Conservation (phyloP, 106 monocot species). For the Iris macrosiphon region DNA sequence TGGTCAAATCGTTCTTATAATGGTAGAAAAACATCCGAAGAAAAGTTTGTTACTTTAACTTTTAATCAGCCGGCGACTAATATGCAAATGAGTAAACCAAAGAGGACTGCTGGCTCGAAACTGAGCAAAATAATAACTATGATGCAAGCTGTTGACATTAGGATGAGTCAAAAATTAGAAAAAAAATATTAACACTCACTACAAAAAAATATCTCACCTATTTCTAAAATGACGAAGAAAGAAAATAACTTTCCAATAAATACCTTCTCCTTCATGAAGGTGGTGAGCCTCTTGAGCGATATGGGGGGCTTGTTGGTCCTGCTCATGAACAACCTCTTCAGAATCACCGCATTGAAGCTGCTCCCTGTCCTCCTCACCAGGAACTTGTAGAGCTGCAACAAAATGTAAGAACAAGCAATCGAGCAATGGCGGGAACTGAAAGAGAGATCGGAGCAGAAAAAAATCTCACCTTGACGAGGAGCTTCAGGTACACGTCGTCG, state of each 20-base stretch:
- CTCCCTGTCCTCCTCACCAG: slow-evolving; percentile 72
- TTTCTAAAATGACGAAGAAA: too few relatives aligned
- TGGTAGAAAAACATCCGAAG: too few relatives aligned
- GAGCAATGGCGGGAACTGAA: background rate
- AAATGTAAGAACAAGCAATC: background rate
- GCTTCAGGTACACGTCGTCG: slow-evolving; percentile 92
- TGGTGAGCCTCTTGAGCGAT: slow-evolving; percentile 55
- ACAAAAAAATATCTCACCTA: too few relatives aligned
- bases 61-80: too few relatives aligned
- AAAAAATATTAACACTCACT: too few relatives aligned
- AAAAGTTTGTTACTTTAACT: too few relatives aligned
- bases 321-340: slow-evolving; percentile 87
- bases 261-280: slow-evolving; percentile 70
- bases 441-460: background rate
- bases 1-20: too few relatives aligned
- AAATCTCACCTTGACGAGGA: slow-evolving; percentile 74
- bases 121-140: background rate
- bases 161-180: too few relatives aligned
- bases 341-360: slow-evolving; percentile 60
- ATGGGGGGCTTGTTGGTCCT: slow-evolving; percentile 72
- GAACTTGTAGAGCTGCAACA: slow-evolving; percentile 64
- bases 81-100: too few relatives aligned
- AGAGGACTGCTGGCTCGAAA: background rate
- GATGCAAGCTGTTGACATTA: too few relatives aligned
- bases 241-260: too few relatives aligned